Conservation (phyloP, 2,329 filamentous ascomycete genomes). For the Neonectria ditissima region DNA sequence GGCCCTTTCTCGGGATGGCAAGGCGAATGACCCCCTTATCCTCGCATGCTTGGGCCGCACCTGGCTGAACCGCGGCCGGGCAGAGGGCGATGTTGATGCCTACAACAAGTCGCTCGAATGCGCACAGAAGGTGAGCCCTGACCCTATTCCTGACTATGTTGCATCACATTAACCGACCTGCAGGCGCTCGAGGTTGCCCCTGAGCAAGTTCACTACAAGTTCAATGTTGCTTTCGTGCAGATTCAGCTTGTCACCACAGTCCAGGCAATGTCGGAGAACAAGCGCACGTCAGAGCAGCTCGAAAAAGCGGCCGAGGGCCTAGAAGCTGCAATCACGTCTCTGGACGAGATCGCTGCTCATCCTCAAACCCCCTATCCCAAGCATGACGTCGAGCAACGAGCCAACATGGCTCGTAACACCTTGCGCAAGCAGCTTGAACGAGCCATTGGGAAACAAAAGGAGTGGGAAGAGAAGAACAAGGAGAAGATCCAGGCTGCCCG, state of each 20-base stretch:
- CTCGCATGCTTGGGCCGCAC: conserved; percentile 88
- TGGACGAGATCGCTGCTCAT: conserved; percentile 72
- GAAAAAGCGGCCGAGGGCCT: conserved; percentile 83
- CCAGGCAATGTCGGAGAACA: conserved; percentile 77
- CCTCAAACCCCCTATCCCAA: conserved; percentile 87
- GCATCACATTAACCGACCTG: conserved; percentile 27
- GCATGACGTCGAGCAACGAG: conserved; percentile 90
- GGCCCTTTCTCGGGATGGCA: conserved; percentile 82
- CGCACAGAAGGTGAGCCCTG: conserved; percentile 68
- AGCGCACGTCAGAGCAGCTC: conserved; percentile 83
- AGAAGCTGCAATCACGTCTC: conserved; percentile 82
- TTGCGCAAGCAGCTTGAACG: conserved; percentile 92
- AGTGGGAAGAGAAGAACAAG: conserved; percentile 94
- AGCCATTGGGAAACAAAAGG: conserved; percentile 83
- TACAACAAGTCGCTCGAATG: conserved; percentile 69
- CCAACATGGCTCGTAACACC: conserved; percentile 97
- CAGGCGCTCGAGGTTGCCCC: conserved; percentile 82
- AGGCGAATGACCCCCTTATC: conserved; percentile 79
- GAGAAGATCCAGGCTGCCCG: conserved; percentile 86
- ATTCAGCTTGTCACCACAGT: conserved; percentile 91
- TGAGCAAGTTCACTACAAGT: conserved; percentile 90
- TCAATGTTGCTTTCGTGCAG: conserved; percentile 98
- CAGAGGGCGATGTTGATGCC: conserved; percentile 68
- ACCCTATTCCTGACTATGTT: neutral
- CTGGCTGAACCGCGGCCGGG: conserved; percentile 83